Conservation (phyloP, 805 yeast species). For the Pichia cabralensis region DNA sequence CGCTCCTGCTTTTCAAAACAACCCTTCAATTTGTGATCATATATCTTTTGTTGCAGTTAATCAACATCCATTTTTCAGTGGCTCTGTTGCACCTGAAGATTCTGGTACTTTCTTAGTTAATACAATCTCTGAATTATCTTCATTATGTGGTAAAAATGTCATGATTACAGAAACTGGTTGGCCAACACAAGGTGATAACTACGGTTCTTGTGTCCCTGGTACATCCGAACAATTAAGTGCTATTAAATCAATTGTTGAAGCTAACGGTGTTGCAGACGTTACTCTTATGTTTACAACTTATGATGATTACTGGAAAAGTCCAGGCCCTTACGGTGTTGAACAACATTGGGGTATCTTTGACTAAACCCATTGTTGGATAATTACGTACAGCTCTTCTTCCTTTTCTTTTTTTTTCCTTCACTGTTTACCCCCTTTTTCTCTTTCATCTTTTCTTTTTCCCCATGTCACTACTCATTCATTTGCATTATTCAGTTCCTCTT, state of each 20-base stretch:
- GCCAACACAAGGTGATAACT: slow-evolving; percentile 53
- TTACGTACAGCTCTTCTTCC: no score
- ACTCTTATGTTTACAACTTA: slow-evolving; percentile 50
- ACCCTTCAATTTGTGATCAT: slow-evolving; percentile 42
- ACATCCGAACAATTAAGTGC: slow-evolving; percentile 41
- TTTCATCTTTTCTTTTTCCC: no score
- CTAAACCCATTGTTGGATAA: neutral
- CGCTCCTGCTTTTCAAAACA: slow-evolving; percentile 44
- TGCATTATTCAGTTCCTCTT: no score
- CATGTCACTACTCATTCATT: no score
- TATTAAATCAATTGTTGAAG: slow-evolving; percentile 35
- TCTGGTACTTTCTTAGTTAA: slow-evolving; percentile 43
- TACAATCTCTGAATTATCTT: slow-evolving; percentile 36
- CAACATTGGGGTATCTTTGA: slow-evolving; percentile 47
- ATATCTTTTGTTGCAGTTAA: slow-evolving; percentile 60
- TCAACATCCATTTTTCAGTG: slow-evolving; percentile 60
- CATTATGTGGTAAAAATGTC: slow-evolving; percentile 39
- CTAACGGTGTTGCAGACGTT: slow-evolving; percentile 37
- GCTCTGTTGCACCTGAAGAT: slow-evolving; percentile 37
- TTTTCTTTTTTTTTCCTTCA: no score
- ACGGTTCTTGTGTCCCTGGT: slow-evolving; percentile 46
- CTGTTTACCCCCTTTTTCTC: no score
- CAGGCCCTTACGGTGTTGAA: slow-evolving; percentile 49
- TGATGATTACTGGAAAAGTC: slow-evolving; percentile 54
- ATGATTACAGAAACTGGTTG: slow-evolving; percentile 60